Evolutionary conservation across 805 yeast genomes (phyloP).

Genomic region (Wickerhamiella slavikovae): DNA sequence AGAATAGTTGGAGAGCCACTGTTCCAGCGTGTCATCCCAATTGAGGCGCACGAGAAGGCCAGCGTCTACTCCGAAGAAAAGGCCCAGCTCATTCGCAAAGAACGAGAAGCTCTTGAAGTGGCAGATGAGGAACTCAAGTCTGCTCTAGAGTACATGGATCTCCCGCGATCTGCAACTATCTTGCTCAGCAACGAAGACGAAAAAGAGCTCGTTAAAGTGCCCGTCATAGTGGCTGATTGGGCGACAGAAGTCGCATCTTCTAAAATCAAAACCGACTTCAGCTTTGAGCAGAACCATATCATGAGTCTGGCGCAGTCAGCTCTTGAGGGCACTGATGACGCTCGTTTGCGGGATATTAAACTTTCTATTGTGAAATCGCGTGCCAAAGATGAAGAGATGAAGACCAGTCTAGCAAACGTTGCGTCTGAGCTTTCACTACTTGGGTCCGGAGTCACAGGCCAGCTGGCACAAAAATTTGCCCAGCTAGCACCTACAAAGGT

Average conservation of each 20-base stretch:
- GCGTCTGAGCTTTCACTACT: slow-evolving; percentile 25
- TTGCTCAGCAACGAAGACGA: slow-evolving; percentile 5
- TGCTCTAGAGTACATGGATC: slow-evolving; percentile 56
- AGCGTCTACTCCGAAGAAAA: slow-evolving; percentile 81
- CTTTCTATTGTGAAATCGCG: not conserved
- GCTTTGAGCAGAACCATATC: slow-evolving; percentile 12
- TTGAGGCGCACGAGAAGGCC: slow-evolving; percentile 68
- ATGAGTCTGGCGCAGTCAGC: slow-evolving; percentile 7
- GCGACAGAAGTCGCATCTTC: slow-evolving; percentile 17
- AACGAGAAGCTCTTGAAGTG: slow-evolving; percentile 53
- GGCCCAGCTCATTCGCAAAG: slow-evolving; percentile 52
- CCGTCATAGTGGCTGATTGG: slow-evolving; percentile 22
- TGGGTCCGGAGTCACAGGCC: slow-evolving; percentile 21
- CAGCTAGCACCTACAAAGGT: no score
- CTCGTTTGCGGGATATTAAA: slow-evolving; percentile 3
- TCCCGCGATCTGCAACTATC: slow-evolving; percentile 42
- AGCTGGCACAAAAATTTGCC: not conserved
- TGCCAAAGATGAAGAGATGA: slow-evolving; percentile 29
- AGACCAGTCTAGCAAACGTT: slow-evolving; percentile 27
- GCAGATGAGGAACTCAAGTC: slow-evolving; percentile 64
- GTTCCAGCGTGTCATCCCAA: slow-evolving; percentile 64
- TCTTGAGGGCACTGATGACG: no score
- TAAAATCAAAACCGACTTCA: slow-evolving; percentile 7
- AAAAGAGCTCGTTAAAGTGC: slow-evolving; percentile 20
- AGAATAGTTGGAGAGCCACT: slow-evolving; percentile 32